Evolutionary conservation across 1,139 yeast genomes (phyloP).

Genomic region (Pichia sp.): DNA sequence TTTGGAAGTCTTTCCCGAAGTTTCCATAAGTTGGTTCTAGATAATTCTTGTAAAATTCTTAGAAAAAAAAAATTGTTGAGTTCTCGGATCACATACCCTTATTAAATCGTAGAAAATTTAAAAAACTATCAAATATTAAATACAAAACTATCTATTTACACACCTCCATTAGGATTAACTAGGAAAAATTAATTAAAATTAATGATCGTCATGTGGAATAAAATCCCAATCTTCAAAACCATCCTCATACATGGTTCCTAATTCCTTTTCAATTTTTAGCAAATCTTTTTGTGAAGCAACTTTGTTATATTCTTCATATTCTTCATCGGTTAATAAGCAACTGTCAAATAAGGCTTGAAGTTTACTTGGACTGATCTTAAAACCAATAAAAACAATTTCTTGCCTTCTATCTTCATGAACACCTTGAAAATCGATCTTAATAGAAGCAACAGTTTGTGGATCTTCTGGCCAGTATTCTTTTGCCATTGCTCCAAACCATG

Average conservation of each 20-base stretch:
- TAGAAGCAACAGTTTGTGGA: conserved; percentile 30
- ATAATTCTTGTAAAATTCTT: too few species aligned
- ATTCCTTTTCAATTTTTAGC: conserved; percentile 30
- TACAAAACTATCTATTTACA: too few species aligned
- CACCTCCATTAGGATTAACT: too few species aligned
- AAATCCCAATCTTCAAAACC: conserved; percentile 29
- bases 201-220: conserved; percentile 11
- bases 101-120: too few species aligned
- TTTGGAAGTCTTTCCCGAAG: too few species aligned
- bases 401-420: conserved; percentile 40
- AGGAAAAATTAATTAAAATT: too few species aligned
- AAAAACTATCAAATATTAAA: too few species aligned
- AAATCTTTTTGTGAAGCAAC: conserved; percentile 30
- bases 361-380: conserved; percentile 30
- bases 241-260: conserved; percentile 32
- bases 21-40: too few species aligned
- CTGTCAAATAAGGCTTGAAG: conserved; percentile 31
- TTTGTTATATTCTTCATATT: conserved; percentile 29
- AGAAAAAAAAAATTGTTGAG: too few species aligned
- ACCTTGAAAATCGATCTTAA: conserved; percentile 35
- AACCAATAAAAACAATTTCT: conserved; percentile 42
- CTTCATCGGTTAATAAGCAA: conserved; percentile 37
- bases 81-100: too few species aligned
- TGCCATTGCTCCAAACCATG: conserved; percentile 41
- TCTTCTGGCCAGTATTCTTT: conserved; percentile 29